phyloP scores from a whole-genome alignment of 805 yeast species.

The Lipomyces spencermartinsiae region DNA sequence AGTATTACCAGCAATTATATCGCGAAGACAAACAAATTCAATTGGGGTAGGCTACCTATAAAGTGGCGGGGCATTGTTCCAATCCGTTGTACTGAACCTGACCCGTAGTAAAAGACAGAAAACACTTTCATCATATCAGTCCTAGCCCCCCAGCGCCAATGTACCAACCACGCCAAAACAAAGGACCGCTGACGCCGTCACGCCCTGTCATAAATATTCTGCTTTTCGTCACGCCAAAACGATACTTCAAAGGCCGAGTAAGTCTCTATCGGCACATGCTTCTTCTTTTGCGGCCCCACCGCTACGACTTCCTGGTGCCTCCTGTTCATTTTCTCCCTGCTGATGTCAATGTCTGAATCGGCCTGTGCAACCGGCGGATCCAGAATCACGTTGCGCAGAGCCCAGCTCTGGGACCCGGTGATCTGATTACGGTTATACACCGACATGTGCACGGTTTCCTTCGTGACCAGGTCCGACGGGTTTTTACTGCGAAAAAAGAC shows the following conservation, averaged over 20 bases:
- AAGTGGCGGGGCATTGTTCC: too few species aligned
- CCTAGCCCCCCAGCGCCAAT: too few species aligned
- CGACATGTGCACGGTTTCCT: constrained; percentile 17
- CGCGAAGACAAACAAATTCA: too few species aligned
- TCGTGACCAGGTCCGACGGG: neutral
- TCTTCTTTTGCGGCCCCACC: neutral
- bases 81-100: too few species aligned
- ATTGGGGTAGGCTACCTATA: too few species aligned
- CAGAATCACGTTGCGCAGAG: constrained; percentile 2
- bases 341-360: neutral
- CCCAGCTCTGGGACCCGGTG: neutral
- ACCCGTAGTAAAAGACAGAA: too few species aligned
- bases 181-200: too few species aligned
- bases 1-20: too few species aligned
- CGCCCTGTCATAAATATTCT: neutral
- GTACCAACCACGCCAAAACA: too few species aligned
- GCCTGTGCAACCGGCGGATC: neutral
- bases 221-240: constrained; percentile 19
- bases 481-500: neutral
- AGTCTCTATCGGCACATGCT: neutral
- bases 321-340: neutral
- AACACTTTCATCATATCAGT: too few species aligned
- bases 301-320: neutral
- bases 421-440: constrained; percentile 2
- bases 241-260: constrained; percentile 9